These are phyloP conservation scores for Talaromyces sp. DNA, from an alignment of 2,329 filamentous ascomycete genomes.

Conservation along the genomic window DNA sequence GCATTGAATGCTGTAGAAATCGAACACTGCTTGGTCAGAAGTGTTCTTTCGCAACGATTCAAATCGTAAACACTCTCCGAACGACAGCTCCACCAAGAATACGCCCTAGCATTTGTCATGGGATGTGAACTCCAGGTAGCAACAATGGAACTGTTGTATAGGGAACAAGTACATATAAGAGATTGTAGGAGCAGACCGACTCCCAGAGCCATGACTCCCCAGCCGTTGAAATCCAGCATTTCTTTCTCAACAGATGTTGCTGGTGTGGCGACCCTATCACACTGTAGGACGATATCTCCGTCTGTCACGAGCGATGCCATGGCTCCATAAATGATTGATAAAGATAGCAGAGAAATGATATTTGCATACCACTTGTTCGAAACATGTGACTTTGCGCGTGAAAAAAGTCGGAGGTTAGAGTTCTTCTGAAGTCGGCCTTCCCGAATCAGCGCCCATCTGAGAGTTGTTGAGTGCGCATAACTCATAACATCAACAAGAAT, in stretches of 20 bases:
- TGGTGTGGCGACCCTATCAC: not conserved
- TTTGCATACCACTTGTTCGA: not conserved
- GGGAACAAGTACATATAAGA: not conserved
- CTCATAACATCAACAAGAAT: not conserved
- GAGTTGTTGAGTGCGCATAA: not conserved
- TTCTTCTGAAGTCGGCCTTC: not conserved
- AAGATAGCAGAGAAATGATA: not conserved
- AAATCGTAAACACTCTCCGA: not conserved
- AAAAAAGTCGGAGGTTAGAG: not conserved
- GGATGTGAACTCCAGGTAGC: constrained; percentile 4
- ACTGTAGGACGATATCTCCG: not conserved
- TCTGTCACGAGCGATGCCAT: not conserved
- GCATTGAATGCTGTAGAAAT: not conserved
- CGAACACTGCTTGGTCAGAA: not conserved
- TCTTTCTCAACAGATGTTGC: not conserved
- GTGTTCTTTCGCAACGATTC: not conserved
- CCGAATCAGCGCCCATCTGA: not conserved
- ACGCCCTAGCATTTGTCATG: not conserved
- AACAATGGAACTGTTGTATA: not conserved
- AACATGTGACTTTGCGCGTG: not conserved
- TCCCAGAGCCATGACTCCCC: not conserved
- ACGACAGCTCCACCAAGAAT: not conserved
- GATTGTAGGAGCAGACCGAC: not conserved
- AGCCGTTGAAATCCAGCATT: not conserved
- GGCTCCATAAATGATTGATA: not conserved